Conservation (phyloP, 768 basidiomycete species). For the Trametes cinnabarina region DNA sequence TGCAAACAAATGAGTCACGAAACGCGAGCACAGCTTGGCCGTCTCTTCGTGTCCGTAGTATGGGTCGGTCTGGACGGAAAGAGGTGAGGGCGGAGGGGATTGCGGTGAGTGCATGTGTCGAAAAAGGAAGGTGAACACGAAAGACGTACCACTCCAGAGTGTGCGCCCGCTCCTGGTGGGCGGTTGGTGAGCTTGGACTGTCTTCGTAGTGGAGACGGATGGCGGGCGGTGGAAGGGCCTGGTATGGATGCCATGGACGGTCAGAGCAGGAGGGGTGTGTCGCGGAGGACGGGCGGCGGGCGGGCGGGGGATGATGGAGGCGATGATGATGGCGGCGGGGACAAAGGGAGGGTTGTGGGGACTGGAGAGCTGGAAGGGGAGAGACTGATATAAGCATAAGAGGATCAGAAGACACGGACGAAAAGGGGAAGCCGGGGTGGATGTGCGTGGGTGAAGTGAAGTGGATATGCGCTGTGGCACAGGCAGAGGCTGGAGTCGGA, state of each 20-base stretch:
- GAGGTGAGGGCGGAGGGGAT: constrained; percentile 3
- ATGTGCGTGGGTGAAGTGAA: not conserved
- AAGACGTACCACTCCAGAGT: constrained; percentile 12
- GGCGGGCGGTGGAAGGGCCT: constrained; percentile 27
- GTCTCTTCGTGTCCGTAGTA: constrained; percentile 46
- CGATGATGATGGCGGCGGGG: constrained; percentile 10
- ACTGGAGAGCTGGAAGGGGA: constrained; percentile 2
- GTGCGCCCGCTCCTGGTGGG: not conserved
- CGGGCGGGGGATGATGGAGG: not conserved
- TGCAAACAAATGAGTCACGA: constrained; percentile 44
- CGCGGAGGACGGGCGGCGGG: constrained; percentile 10
- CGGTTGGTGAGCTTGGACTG: constrained; percentile 21
- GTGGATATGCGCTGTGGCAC: not conserved
- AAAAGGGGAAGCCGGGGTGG: not conserved
- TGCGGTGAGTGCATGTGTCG: not conserved
- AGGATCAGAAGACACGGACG: not conserved
- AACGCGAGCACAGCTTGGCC: constrained; percentile 40
- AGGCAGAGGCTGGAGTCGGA: not conserved
- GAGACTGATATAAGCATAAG: constrained; percentile 21
- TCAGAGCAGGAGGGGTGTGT: not conserved
- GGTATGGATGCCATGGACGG: constrained; percentile 29
- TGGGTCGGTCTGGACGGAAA: constrained; percentile 34
- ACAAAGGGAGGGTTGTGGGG: constrained; percentile 17
- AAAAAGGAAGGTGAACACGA: constrained; percentile 5
- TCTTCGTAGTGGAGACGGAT: constrained; percentile 30